phyloP scores from a whole-genome alignment of 306 rosid species.

The Fragaria ananassa region DNA sequence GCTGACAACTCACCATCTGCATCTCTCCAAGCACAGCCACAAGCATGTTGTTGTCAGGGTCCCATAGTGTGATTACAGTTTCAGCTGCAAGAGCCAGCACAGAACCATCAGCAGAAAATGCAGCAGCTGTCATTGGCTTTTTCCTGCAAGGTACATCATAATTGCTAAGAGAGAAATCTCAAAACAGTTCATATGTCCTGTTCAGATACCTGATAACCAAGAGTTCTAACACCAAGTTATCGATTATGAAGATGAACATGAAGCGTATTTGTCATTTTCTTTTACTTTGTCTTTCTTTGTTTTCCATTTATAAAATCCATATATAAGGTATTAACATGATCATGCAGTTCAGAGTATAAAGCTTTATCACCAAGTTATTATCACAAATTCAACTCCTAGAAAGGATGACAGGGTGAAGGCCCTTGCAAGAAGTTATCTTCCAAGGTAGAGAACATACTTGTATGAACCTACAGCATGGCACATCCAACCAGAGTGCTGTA shows the following conservation, averaged over 20 bases:
- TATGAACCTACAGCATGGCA: conserved; percentile 75
- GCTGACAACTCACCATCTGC: conserved; percentile 40
- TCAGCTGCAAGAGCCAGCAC: conserved; percentile 94
- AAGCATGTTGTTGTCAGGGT: conserved; percentile 72
- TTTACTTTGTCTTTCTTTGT: neutral
- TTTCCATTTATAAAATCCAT: neutral
- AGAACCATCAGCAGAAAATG: conserved; percentile 92
- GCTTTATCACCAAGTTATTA: neutral
- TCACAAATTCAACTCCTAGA: neutral
- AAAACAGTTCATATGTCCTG: neutral
- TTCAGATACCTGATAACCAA: neutral
- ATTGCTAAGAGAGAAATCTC: conserved; percentile 21
- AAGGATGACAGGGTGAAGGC: neutral
- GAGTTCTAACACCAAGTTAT: neutral
- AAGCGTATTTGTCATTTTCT: neutral
- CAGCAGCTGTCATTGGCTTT: conserved; percentile 80
- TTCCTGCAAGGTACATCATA: conserved; percentile 46
- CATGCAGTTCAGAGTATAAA: neutral
- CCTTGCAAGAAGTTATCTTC: conserved; percentile 2
- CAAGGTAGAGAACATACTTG: conserved; percentile 25
- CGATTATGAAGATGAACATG: neutral
- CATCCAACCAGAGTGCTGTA: conserved; percentile 70
- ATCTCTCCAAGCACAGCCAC: conserved; percentile 82
- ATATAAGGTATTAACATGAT: neutral
- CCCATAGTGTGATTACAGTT: conserved; percentile 86